Evolutionary conservation across 768 basidiomycete genomes (phyloP), one percentile per base, ranked within the genome.

Genomic region (Amanita muscaria): DNA sequence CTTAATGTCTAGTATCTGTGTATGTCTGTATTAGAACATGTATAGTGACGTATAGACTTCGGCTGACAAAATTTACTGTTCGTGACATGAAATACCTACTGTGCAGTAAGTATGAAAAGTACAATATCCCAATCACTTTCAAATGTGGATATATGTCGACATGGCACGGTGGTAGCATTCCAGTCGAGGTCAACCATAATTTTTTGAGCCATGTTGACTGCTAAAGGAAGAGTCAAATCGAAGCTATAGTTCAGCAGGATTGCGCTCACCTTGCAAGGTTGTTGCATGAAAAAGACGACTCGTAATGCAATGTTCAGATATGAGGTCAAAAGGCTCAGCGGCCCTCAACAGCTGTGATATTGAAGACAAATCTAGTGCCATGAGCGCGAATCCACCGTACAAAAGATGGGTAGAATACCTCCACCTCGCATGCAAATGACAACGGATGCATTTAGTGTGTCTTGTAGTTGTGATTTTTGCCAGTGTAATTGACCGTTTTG

Each of bases 51-150:
- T 18, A 10, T 31, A 6, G 25, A 30, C 8, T 18, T 25, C 21
- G 19, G 23, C 18, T 18, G n/a, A n/a, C n/a, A n/a, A n/a, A n/a
- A n/a, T n/a, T n/a, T n/a, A n/a, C n/a, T n/a, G n/a, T n/a, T n/a
- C n/a, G n/a, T n/a, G n/a, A n/a, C n/a, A n/a, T n/a, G n/a, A n/a
- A n/a, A 10, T n/a, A 16, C n/a, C 35, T n/a, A 47, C 47, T 51
- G 40, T 42, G 31, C 42, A 44, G 48, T 55, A 41, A 75, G 48
- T 42, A 79, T 65, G 55, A 72, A 74, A 46, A 81, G 53, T 15
- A 72, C 77, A 55, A 68, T 68, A 56, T 80, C 73, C 78, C 79
- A 84, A 43, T 69, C 59, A 46, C 74, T 65, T 22, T 47, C 50
- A 1, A 49, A 47, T 25, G 69, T 72, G 4, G 75, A 66, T 35